A percentile compares a stretch with the other conserved stretches of the same genome.
These are phyloP conservation scores for Ceratopteris richardii DNA, from an alignment of 75 land plant genomes.

Conservation along the genomic window DNA sequence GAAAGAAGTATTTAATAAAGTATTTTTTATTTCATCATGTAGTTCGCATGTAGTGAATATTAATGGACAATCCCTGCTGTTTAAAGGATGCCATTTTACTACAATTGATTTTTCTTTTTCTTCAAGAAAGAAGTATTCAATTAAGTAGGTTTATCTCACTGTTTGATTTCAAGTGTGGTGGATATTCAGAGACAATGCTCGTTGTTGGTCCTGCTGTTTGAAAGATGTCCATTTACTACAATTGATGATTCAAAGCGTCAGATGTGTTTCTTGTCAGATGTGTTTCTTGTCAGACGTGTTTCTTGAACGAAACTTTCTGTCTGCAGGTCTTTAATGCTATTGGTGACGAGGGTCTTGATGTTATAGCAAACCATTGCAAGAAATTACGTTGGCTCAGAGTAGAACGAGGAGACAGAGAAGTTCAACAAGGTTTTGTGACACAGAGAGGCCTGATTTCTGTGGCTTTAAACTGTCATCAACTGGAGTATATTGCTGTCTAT, in stretches of 20 bases:
- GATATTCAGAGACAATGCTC: no score
- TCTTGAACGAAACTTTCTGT: not conserved
- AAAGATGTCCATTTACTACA: not conserved
- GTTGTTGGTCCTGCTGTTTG: not conserved
- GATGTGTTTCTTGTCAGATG: not conserved
- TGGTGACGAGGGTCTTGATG: conserved; percentile 86
- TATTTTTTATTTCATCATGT: no score
- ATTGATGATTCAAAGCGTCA: not conserved
- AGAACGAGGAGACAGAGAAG: conserved; percentile 76
- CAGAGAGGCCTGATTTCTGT: conserved; percentile 63
- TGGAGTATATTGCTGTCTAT: conserved; percentile 70
- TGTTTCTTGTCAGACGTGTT: not conserved
- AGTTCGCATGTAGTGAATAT: no score
- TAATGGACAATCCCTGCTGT: no score
- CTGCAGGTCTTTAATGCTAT: conserved; percentile 69
- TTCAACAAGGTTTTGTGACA: conserved; percentile 58
- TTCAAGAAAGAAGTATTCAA: no score
- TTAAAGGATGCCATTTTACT: no score
- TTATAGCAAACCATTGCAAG: conserved; percentile 58
- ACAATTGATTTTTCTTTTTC: no score
- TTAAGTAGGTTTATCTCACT: no score
- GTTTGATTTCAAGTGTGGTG: no score
- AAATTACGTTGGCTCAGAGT: conserved; percentile 65
- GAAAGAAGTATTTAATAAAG: no score
- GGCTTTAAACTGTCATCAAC: conserved; percentile 59